Evolutionary conservation across 345 rosid genomes (phyloP), one percentile per base, ranked within the genome.

Genomic region (Raphanus sativus): DNA sequence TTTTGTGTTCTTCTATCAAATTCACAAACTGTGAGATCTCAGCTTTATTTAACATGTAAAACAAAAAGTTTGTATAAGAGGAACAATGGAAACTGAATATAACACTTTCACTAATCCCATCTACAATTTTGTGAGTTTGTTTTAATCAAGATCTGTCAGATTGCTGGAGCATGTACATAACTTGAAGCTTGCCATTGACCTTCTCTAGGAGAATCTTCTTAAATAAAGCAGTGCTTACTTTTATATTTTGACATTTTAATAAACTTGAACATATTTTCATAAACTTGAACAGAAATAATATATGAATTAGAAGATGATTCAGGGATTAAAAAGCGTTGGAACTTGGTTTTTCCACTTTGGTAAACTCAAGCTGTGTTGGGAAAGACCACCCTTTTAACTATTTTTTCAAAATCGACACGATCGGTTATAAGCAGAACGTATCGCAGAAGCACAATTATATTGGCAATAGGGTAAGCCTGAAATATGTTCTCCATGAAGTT

Each of bases 141-240:
- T 38, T 25, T 7, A 59, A 60, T 13, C 65, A 62, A 29, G 36
- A 26, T n/a, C 25, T 2, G 0, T 21, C 6, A 34, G 45, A 62
- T 60, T 40, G 67, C 36, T 13, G 24, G n/a, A 50, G 59, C 59
- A n/a, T 26, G 67, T 71, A 71, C 12, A 25, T 54, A 75, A 26
- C 45, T 36, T 55, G 54, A 77, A 71, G 33, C 33, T 59, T 62
- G 42, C 81, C 87, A 76, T 87, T 90, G 56, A 91, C 74, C 83
- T 91, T 89, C 86, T 90, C 87, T 15, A 82, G 8, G 56, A 94
- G 97, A 65, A 91, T 85, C 83, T 91, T 90, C 87, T 89, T 90
- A 64, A 94, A 83, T 66, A 91, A 83, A 29, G 89, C 94, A 10
- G 98, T 97, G 71, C 88, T 91, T 71, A 96, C 98, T 84, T 89